These are phyloP conservation scores for Teunomyces gatunensis DNA, from an alignment of 805 yeast genomes.

Conservation along the genomic window DNA sequence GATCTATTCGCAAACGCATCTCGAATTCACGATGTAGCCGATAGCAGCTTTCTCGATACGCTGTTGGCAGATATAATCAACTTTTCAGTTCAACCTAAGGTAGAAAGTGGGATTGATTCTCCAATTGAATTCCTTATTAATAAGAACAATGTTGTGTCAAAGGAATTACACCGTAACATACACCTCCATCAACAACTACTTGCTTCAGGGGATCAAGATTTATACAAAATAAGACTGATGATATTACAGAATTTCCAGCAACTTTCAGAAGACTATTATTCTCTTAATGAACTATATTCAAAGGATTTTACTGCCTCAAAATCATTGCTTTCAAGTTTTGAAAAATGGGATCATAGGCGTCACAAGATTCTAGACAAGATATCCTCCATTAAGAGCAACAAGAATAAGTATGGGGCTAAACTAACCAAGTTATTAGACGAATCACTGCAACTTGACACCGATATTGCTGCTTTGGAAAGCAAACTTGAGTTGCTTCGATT, in stretches of 20 bases:
- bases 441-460: conserved; percentile 29
- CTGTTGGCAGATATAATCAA: neutral
- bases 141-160: conserved; percentile 22
- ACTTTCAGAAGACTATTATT: conserved; percentile 41
- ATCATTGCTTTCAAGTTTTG: conserved; percentile 26
- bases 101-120: conserved; percentile 12
- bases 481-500: conserved; percentile 29
- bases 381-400: conserved; percentile 35
- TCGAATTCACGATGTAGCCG: conserved; percentile 5
- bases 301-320: conserved; percentile 32
- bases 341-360: conserved; percentile 41
- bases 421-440: conserved; percentile 34
- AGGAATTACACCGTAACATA: conserved; percentile 21
- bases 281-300: conserved; percentile 46
- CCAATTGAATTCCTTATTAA: conserved; percentile 32
- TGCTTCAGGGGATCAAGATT: conserved; percentile 31
- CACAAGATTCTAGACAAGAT: conserved; percentile 32
- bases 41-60: neutral
- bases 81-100: neutral
- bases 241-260: conserved; percentile 31
- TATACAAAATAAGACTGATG: conserved; percentile 25
- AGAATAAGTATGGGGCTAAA: conserved; percentile 43
- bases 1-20: conserved; percentile 21
- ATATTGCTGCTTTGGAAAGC: conserved; percentile 38
- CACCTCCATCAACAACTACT: conserved; percentile 25